Evolutionary conservation across 768 basidiomycete species (phyloP).

Genomic region (Phaffia australis): DNA sequence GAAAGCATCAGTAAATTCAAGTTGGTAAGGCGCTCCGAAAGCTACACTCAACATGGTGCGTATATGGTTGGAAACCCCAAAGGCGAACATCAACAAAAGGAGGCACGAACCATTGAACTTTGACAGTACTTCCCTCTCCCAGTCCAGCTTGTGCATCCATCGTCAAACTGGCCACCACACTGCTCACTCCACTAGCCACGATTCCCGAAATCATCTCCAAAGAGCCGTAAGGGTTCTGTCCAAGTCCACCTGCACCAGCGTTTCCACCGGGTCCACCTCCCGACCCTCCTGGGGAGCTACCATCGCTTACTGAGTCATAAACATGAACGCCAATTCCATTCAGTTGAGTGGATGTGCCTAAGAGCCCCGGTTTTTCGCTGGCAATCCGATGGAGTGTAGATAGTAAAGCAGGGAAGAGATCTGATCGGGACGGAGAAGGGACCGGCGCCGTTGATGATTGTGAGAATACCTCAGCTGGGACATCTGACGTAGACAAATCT

Average conservation of each 20-base stretch:
- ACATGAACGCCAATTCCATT: constrained; percentile 57
- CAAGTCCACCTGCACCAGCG: constrained; percentile 27
- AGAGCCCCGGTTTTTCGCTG: constrained; percentile 73
- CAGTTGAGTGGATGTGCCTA: constrained; percentile 66
- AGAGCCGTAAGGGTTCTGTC: constrained; percentile 10
- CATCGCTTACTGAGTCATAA: background rate
- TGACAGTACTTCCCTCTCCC: constrained; percentile 62
- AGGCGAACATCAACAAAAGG: too few relatives aligned
- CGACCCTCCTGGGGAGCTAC: constrained; percentile 15
- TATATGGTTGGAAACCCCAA: too few relatives aligned
- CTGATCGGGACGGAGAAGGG: constrained; percentile 59
- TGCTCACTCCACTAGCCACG: constrained; percentile 50
- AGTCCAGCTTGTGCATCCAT: constrained; percentile 45
- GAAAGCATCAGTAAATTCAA: background rate
- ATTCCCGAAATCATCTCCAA: constrained; percentile 57
- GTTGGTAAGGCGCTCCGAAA: background rate
- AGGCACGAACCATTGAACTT: constrained; percentile 67
- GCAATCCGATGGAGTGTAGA: constrained; percentile 73
- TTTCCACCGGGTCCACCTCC: constrained; percentile 9
- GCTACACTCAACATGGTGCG: too few relatives aligned
- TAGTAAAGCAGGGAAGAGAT: constrained; percentile 62
- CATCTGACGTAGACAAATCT: constrained; percentile 39
- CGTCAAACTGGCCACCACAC: constrained; percentile 20
- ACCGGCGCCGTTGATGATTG: constrained; percentile 67
- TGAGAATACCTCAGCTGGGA: constrained; percentile 33